Evolutionary conservation across 1,284 basidiomycete species (phyloP), one percentile per base, ranked within the genome.

Genomic region (Clitocybe nebularis): DNA sequence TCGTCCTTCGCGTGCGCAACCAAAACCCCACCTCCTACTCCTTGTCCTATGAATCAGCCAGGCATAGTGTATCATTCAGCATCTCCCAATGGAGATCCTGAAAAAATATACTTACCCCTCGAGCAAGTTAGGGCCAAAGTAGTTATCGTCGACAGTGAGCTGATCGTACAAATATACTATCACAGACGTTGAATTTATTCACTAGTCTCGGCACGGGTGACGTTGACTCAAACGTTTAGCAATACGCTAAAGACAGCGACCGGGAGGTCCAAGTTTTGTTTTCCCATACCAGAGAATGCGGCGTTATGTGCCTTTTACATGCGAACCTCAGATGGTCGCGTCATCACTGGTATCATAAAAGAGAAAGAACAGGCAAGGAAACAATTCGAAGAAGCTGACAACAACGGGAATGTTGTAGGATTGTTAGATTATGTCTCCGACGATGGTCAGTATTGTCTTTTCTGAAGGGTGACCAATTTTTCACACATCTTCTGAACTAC

Each of bases 241-340:
- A 79, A 81, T 50, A 46, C 61, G 0, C 58, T 59, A 1, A 46
- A 54, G 10, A 44, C 49, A 10, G 43, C 63, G 0, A 74, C 77
- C 0, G 49, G 59, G 29, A 62, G 69, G 36, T 75, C 74, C 5
- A 69, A 72, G 26, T 84, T 81, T 53, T 63, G 71, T 33, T 82
- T 84, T 49, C 80, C 81, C 1, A 66, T 82, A 1, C 81, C 81
- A 1, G 75, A 71, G 0, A 62, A 48, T 25, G 57, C 55, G 9
- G 58, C 55, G 4, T 45, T 60, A 22, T 59, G 57, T 41, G 45
- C 51, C 13, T 60, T 60, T 41, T 30, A 43, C 16, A 53, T 59
- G 53, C 43, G 42, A 21, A 51, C 46, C 1, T 51, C 52, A 2
- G 51, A 60, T 35, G 56, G 55, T n/a, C 46, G 54, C 9, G 48